These are phyloP conservation scores for Alternaria burnsii DNA, from an alignment of 2,329 filamentous ascomycete genomes.

Conservation along the genomic window DNA sequence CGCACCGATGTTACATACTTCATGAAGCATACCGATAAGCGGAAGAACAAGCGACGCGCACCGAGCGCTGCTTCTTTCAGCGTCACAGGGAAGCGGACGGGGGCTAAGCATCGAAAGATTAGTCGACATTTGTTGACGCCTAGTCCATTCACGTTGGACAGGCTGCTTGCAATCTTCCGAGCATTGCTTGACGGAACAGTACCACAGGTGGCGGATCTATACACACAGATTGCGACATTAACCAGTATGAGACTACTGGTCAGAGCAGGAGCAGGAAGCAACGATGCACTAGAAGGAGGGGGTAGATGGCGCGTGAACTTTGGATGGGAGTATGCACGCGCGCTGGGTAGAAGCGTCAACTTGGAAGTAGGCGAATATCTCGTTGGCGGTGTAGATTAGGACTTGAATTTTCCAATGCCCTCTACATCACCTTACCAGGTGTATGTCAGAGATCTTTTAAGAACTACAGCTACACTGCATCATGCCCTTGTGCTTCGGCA, in stretches of 20 bases:
- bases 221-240: constrained; percentile 72
- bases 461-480: constrained; percentile 98
- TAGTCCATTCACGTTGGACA: constrained; percentile 78
- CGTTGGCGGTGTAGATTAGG: constrained; percentile 47
- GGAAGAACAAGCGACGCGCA: constrained; percentile 56
- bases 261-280: constrained; percentile 63
- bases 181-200: constrained; percentile 65
- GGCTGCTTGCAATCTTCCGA: constrained; percentile 79
- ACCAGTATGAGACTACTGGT: constrained; percentile 74
- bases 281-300: constrained; percentile 72
- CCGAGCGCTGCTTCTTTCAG: constrained; percentile 26
- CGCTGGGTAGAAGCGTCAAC: constrained; percentile 75
- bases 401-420: no score
- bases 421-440: background rate
- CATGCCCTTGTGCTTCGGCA: constrained; percentile 77
- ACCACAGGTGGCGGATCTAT: constrained; percentile 57
- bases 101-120: constrained; percentile 72
- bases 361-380: constrained; percentile 78
- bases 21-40: constrained; percentile 70
- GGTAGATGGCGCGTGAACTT: constrained; percentile 81
- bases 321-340: constrained; percentile 77
- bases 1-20: constrained; percentile 79
- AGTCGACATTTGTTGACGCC: constrained; percentile 79
- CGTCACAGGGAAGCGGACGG: constrained; percentile 19
- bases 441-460: constrained; percentile 11